Conservation (phyloP, 768 basidiomycete genomes). For the Kwoniella heveanensis region DNA sequence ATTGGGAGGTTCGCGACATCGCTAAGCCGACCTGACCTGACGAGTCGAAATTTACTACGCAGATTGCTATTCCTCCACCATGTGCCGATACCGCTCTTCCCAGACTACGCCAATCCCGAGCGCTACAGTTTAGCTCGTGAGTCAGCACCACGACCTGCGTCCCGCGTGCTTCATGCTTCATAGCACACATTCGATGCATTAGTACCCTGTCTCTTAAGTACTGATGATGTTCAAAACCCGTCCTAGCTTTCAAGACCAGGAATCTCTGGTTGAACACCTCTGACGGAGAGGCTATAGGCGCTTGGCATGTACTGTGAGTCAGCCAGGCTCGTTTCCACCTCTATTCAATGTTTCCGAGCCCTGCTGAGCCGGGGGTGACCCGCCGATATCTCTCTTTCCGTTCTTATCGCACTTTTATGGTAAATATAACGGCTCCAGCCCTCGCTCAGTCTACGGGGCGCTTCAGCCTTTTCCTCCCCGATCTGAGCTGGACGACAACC, state of each 20-base stretch:
- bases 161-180: too few relatives aligned
- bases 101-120: slow-evolving; percentile 71
- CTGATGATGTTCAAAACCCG: too few relatives aligned
- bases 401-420: too few relatives aligned
- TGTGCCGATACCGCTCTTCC: slow-evolving; percentile 66
- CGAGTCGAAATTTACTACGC: slow-evolving; percentile 8
- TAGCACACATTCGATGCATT: too few relatives aligned
- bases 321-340: too few relatives aligned
- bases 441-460: slow-evolving; percentile 46
- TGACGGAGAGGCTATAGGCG: slow-evolving; percentile 76
- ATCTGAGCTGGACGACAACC: slow-evolving; percentile 55
- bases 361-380: too few relatives aligned
- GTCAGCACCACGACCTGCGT: too few relatives aligned
- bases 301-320: slow-evolving; percentile 52
- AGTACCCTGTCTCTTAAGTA: too few relatives aligned
- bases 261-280: slow-evolving; percentile 71
- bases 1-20: too few relatives aligned
- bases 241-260: slow-evolving; percentile 76
- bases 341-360: too few relatives aligned
- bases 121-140: slow-evolving; percentile 78
- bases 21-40: too few relatives aligned
- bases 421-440: slow-evolving; percentile 18
- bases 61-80: slow-evolving; percentile 70
- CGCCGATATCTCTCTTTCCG: too few relatives aligned
- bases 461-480: slow-evolving; percentile 54